Base-by-base conservation (phyloP, 768 basidiomycete species). In the Mycena rebaudengoi region DNA sequence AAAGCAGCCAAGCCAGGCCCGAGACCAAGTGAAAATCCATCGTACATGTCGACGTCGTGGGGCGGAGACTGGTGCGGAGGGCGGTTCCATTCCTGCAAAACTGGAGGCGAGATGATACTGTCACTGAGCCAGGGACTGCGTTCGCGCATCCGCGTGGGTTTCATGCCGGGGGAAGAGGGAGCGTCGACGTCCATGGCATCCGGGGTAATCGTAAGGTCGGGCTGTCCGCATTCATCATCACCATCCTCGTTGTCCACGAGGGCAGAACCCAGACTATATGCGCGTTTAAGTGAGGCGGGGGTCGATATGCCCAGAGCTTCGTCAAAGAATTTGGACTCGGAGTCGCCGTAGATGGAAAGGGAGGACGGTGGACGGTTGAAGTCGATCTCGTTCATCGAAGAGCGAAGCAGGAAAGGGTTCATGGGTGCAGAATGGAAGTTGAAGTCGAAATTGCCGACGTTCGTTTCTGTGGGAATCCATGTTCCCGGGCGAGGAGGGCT, bases 51-150 rank as follows among this genome's bases (percentile, higher is more conserved):
- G 21, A 66, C 26, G 39, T 76, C 73, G 28, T 59, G 48, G 1
- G 49, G 33, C 32, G 48, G 39, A 21, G 55, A 51, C 23, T 52
- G 67, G 14, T 70, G 59, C 0, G 63, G 39, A 25, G 50, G 21
- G 21, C 32, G 13, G 16, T 56, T 62, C 70, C 70, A 71, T 30
- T 72, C 69, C 23, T 60, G 51, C 26, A 67, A 70, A 6, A 45
- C 55, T 5, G 71, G 70, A 23, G 71, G 65, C n/a, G 70, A 73
- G 16, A 73, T 70, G 25, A 71, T 55, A 13, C 70, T 71, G 52
- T 73, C 72, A 35, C 62, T 67, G 25, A 71, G 66, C 72, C 72
- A 73, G 20, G 67, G 65, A 32, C 67, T 69, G 20, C 71, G 64
- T 58, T 59, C 65, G 29, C 65, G 60, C 25, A 40, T 51, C 7